Percentiles rank a stretch among this genome's conserved stretches.
Conservation (phyloP, 78 protist species). For the Cavenderia fasciculata region DNA sequence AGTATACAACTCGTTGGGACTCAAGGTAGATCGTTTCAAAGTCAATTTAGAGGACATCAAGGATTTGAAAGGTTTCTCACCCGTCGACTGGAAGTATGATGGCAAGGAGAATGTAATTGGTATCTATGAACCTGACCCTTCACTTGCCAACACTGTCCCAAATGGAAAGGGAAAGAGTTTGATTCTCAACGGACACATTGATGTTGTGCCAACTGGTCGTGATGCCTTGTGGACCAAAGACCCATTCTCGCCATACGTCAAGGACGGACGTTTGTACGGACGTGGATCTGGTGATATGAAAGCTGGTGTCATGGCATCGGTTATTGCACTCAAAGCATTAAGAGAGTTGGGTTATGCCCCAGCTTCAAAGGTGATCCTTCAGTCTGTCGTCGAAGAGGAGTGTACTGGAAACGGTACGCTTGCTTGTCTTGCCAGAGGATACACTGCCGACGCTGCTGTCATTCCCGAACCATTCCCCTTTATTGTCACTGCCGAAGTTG, state of each 20-base stretch:
- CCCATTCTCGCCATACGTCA: conserved; percentile 70
- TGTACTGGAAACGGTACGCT: conserved; percentile 73
- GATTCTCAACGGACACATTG: conserved; percentile 61
- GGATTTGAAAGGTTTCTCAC: conserved; percentile 53
- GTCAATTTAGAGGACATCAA: conserved; percentile 32
- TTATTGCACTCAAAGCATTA: conserved; percentile 53
- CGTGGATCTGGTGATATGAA: conserved; percentile 75
- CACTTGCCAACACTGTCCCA: background rate
- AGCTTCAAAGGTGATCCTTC: conserved; percentile 32
- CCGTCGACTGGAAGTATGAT: conserved; percentile 56
- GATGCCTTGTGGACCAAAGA: conserved; percentile 42
- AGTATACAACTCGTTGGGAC: conserved; percentile 15
- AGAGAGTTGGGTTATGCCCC: conserved; percentile 56
- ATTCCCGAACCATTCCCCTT: conserved; percentile 68
- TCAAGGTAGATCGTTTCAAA: conserved; percentile 52
- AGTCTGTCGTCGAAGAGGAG: conserved; percentile 73
- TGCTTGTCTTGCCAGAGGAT: conserved; percentile 57
- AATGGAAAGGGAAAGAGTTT: conserved; percentile 15
- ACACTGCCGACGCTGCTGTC: conserved; percentile 41
- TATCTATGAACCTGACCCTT: conserved; percentile 24
- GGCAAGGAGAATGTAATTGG: conserved; percentile 71
- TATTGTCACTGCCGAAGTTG: conserved; percentile 61
- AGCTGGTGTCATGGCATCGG: conserved; percentile 54
- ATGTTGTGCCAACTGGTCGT: conserved; percentile 72
- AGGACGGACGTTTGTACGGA: conserved; percentile 64